Evolutionary conservation across 2,329 filamentous ascomycete species (phyloP), one percentile per base, ranked within the genome.

Genomic region (Penicillium carneum): DNA sequence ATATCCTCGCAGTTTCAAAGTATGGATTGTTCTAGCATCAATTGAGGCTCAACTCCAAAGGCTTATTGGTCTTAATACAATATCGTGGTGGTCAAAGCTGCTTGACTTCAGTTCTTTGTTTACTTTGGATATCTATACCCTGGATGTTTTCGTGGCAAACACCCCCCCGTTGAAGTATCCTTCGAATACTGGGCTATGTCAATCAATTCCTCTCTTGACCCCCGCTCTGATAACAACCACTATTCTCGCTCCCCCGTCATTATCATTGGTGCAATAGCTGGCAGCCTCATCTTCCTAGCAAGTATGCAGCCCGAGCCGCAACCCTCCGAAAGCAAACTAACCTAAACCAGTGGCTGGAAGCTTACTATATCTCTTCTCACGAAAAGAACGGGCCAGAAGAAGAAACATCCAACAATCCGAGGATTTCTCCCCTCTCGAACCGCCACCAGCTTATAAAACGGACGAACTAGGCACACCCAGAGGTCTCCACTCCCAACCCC

Each of bases 321-420:
- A 57, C 56, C 36, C 47, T 57, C 42, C 56, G 47, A 59, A 59
- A 62, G 41, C 45, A 58, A 52, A 18, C 54, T 31, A 54, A 26
- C 12, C 39, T 39, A 52, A 61, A 50, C 14, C 43, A 70, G 68
- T 70, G 68, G 58, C 62, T 47, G 63, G 65, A 38, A 41, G 59
- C 45, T 55, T 70, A 18, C 52, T 63, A 47, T 58, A 64, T 38
- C 60, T 69, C 39, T 69, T 70, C 48, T 70, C 68, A 38, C 67
- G 66, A 18, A 70, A 70, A 47, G 67, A 70, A 62, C 51, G 68
- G 57, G 68, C 68, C 34, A 64, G 66, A 48, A 65, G 65, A 47
- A 51, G 68, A 59, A 67, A 69, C 14, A 49, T 61, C 33, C 61
- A 63, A 43, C 41, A 59, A 16, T 36, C 42, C n/a, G 57, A 54